Evolutionary conservation across 306 rosid species (phyloP).

Genomic region (Ormosia semicastrata): DNA sequence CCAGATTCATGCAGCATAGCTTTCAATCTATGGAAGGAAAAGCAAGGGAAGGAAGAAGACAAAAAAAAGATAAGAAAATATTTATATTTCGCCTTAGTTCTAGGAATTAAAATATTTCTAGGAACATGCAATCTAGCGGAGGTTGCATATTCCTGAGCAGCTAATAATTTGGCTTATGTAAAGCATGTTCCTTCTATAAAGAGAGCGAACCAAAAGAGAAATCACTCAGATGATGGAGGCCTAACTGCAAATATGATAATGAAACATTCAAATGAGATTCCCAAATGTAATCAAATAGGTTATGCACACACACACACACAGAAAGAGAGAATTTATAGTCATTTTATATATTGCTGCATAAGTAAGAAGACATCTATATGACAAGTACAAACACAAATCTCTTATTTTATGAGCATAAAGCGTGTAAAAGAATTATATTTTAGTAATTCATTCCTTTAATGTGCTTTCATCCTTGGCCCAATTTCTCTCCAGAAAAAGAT

Average conservation of each 20-base stretch:
- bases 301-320: no score
- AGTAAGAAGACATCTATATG: constrained; percentile 12
- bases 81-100: constrained; percentile 72
- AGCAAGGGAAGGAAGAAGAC: background rate
- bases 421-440: background rate
- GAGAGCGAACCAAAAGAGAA: constrained; percentile 97
- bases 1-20: background rate
- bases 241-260: constrained; percentile 64
- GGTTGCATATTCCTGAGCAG: constrained; percentile 91
- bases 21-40: background rate
- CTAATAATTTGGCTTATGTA: constrained; percentile 80
- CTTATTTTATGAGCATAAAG: background rate
- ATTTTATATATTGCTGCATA: background rate
- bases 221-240: constrained; percentile 73
- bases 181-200: constrained; percentile 99
- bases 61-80: background rate
- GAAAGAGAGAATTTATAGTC: background rate
- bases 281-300: constrained; percentile 12
- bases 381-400: background rate
- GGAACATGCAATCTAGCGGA: constrained; percentile 78
- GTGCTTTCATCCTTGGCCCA: constrained; percentile 97
- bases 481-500: constrained; percentile 93
- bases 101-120: constrained; percentile 91
- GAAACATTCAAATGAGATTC: constrained; percentile 33
- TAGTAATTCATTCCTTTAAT: constrained; percentile 60